phyloP scores from a whole-genome alignment of 2,329 filamentous ascomycete species.

The Cytospora mali region DNA sequence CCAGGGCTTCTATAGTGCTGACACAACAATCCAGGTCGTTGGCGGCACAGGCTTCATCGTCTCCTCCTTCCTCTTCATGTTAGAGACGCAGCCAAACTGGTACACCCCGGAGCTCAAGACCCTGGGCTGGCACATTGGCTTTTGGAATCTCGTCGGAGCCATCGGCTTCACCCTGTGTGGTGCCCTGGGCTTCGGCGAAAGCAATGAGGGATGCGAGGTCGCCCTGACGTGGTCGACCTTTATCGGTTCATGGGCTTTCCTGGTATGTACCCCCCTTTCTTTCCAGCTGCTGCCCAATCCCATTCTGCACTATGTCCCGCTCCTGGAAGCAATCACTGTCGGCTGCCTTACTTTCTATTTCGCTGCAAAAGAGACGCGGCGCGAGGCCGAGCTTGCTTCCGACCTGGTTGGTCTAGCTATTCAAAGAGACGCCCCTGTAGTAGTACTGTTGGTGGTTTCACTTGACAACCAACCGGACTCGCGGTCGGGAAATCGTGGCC shows the following conservation, averaged over 20 bases:
- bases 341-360: not conserved
- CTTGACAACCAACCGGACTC: not conserved
- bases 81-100: slow-evolving; percentile 68
- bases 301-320: not conserved
- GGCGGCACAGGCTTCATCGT: slow-evolving; percentile 65
- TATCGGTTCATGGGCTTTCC: slow-evolving; percentile 53
- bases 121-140: slow-evolving; percentile 68
- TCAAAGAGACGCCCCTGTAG: not conserved
- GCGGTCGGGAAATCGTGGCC: not conserved
- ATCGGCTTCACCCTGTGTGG: slow-evolving; percentile 65
- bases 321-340: not conserved
- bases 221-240: slow-evolving; percentile 53
- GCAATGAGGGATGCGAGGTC: slow-evolving; percentile 46
- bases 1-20: not conserved
- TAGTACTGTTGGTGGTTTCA: not conserved
- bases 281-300: too few relatives aligned
- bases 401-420: not conserved
- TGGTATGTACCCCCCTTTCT: slow-evolving; percentile 35
- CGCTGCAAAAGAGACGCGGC: not conserved
- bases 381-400: not conserved
- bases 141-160: slow-evolving; percentile 66
- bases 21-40: slow-evolving; percentile 51
- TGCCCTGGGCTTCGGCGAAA: slow-evolving; percentile 54
- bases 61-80: slow-evolving; percentile 61
- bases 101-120: slow-evolving; percentile 57